Base-by-base conservation (phyloP, 1,284 basidiomycete genomes). In the Cryptococcus depauperatus region DNA sequence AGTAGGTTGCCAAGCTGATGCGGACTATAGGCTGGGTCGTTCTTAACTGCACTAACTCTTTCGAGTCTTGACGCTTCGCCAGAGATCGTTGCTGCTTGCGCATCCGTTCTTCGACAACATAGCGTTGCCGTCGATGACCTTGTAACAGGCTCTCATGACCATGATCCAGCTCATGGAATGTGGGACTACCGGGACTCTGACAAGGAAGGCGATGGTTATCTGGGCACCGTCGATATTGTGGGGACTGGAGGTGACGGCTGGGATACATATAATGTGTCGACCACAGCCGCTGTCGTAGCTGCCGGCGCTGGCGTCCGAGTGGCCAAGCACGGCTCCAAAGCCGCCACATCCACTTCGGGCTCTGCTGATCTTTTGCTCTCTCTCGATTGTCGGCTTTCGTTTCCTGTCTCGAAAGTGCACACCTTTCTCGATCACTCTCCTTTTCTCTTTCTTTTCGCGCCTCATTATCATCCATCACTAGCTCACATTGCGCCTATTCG, bases 251-350 rank as follows among this genome's bases (percentile, higher is more conserved):
- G 93, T 10, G 93, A 97, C 71, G 92, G 92, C 0, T 83, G 93
- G 72, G 89, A 97, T 62, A 85, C 93, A 0, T 98, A 93, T 77
- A 97, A 98, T 67, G 92, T 97, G 35, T 93, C 89, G 61, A 97
- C 93, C 0, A 86, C 90, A 0, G 93, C 93, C 2, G 91, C 82
- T 3, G 80, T 98, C 50, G 88, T 98, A 16, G 92, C 92, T 21
- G 90, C 90, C 16, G 93, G 93, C 13, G 87, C 91, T 1, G 93
- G 93, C 13, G 85, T 88, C 1, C 77, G 89, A 41, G 88, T 97
- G 1, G 82, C 91, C 70, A 97, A 97, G 90, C 93, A 97, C 68
- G 93, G 93, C 14, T 88, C 83, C 54, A 79, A 83, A 62, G 93
- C 93, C 1, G 90, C 90, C 1, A 96, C 93, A 0, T 97, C 93